phyloP scores from a whole-genome alignment of 192 early-diverging fungal genomes.

The Piromyces sp. region DNA sequence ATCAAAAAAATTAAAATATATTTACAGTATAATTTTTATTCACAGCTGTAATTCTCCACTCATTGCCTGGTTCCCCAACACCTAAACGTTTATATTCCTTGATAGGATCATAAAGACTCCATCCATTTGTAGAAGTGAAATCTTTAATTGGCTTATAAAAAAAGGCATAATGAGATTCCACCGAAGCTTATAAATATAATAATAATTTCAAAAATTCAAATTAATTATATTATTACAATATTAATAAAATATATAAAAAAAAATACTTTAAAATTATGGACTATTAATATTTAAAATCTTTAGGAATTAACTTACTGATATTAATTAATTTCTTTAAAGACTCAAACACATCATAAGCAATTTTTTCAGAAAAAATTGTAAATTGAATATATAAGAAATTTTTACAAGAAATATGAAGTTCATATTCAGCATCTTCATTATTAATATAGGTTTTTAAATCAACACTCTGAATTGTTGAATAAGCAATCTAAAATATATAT shows the following conservation, averaged over 20 bases:
- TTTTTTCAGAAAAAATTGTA: constrained; percentile 41
- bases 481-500: constrained; percentile 45
- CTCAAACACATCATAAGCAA: constrained; percentile 56
- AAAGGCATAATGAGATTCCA: constrained; percentile 67
- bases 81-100: constrained; percentile 75
- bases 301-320: constrained; percentile 27
- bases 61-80: constrained; percentile 32
- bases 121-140: constrained; percentile 26
- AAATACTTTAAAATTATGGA: too few relatives aligned
- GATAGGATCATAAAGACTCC: constrained; percentile 56
- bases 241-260: too few relatives aligned
- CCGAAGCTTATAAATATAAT: constrained; percentile 20
- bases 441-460: constrained; percentile 30
- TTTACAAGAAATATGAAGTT: constrained; percentile 51
- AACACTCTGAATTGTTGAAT: constrained; percentile 68
- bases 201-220: too few relatives aligned
- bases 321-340: constrained; percentile 66
- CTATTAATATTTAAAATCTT: too few relatives aligned
- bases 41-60: constrained; percentile 62
- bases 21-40: constrained; percentile 59
- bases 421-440: not conserved
- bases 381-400: constrained; percentile 66
- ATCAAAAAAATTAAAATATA: not conserved
- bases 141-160: constrained; percentile 28
- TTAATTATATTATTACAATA: too few relatives aligned